Evolutionary conservation across 306 rosid genomes (phyloP), one percentile per base, ranked within the genome.

Genomic region (cucumber (Cucumis sativus)): DNA sequence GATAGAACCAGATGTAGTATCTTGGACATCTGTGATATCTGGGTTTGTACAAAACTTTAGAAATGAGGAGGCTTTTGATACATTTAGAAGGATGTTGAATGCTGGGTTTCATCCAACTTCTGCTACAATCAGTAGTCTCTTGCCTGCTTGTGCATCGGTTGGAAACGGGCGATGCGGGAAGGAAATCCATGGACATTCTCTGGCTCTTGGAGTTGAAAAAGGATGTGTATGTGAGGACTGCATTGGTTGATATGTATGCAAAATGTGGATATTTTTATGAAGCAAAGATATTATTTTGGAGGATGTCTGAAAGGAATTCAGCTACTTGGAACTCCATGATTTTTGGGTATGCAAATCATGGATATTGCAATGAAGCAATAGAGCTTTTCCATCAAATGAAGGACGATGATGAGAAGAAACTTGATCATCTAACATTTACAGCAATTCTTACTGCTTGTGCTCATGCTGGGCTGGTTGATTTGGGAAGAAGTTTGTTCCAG

Each of bases 301-400:
- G 43, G 79, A 91, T 91, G 90, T 76, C 86, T 8, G 81, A 86
- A 66, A 90, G 84, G 85, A 94, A 83, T 77, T 87, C 93, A 0
- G 96, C 88, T 6, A 85, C 97, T 0, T 90, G 93, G 90, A 93
- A 93, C 84, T 93, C 97, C 2, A 93, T 93, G 87, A 88, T 91
- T 69, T 93, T 93, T 77, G 92, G 97, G 52, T 91, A 83, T 39
- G 97, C 98, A 1, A 91, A 93, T 84, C 91, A 93, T 60, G 97
- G 97, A 75, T 77, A 79, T 52, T 88, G 86, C 43, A 60, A 78
- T 25, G 93, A 91, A 82, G 96, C 97, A 58, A 86, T 91, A 21
- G 91, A 88, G 82, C 89, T 87, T 76, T 91, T 93, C 89, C 84
- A 84, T 80, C 87, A 25, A 81, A 85, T 90, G 90, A 88, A 83